Base-by-base conservation (phyloP, 805 yeast species). In the Candida sithepensis region DNA sequence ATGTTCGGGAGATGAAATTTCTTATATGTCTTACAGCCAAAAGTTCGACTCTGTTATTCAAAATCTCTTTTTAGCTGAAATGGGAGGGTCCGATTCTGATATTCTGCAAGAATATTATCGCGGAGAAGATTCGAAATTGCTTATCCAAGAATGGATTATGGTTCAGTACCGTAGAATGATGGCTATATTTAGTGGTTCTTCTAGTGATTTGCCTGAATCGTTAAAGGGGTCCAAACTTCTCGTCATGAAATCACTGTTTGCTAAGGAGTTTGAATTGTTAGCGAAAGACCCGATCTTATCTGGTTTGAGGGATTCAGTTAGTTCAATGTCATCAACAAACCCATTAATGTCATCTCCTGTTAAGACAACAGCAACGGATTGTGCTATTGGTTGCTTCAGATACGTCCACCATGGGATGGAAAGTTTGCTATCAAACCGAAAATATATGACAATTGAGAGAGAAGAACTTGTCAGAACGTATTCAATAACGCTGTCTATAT, bases 211-310 rank as follows among this genome's bases (percentile, higher is more conserved):
- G 53, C 59, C 26, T 2, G 19, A 21, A 10, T 54, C 57, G 2
- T 6, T 39, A 13, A 22, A 22, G 22, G 41, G 41, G 36, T 52
- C 40, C 8, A 52, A 61, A 1, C 45, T 59, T 46, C 63, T 65
- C 44, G 49, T 52, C 8, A 55, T 71, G 46, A 68, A 18, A 16
- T 26, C 2, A n/a, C 18, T 57, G 13, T 67, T 69, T 39, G 45
- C 56, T n/a, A 55, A 54, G 28, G 68, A 71, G 2, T 58, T 67
- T 39, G 56, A 50, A 2, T 57, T 59, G 4, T 52, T 75, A 50
- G 66, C 65, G 23, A 51, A 52, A 16, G 82, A 79, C 56, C 82
- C 85, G 0, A 70, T 75, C 28, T 70, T 74, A 41, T 72, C 77
- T 3, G 70, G 73, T 6, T 52, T 78, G 39, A 74, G 69, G 42